A percentile compares a stretch with the other conserved stretches of the same genome.
Conservation (phyloP, 108 stramenopile species). For the Pseudonitzschia multiseries region DNA sequence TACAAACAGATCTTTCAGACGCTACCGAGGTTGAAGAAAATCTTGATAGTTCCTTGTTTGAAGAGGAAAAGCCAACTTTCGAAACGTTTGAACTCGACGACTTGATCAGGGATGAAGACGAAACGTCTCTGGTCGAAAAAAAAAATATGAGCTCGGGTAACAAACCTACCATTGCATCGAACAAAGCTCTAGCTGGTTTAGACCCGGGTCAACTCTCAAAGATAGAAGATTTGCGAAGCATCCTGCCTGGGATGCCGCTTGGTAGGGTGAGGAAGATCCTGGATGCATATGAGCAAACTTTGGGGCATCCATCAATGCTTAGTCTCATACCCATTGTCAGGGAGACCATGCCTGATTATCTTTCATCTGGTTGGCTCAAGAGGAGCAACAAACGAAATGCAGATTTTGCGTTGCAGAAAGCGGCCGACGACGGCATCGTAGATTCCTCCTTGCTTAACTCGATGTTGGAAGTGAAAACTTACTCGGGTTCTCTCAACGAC, state of each 20-base stretch:
- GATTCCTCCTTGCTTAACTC: constrained; percentile 71
- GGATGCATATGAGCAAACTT: constrained; percentile 54
- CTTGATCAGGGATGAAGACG: background rate
- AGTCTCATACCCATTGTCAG: constrained; percentile 63
- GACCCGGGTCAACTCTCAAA: constrained; percentile 9
- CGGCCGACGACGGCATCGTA: constrained; percentile 58
- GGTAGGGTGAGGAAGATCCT: constrained; percentile 55
- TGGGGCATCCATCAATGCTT: constrained; percentile 74
- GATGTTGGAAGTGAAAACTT: constrained; percentile 66
- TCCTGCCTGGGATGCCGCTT: constrained; percentile 68
- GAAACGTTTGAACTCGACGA: background rate
- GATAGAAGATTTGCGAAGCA: constrained; percentile 44
- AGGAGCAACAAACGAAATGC: constrained; percentile 63
- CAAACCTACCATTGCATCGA: background rate
- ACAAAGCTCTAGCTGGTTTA: background rate
- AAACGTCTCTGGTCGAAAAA: background rate
- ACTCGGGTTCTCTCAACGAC: constrained; percentile 56
- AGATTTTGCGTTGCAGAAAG: constrained; percentile 58
- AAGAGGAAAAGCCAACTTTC: background rate
- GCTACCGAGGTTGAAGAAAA: background rate
- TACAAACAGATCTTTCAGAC: background rate
- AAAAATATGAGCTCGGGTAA: background rate
- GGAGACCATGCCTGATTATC: constrained; percentile 77
- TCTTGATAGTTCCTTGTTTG: background rate
- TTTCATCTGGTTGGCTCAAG: constrained; percentile 55